Evolutionary conservation across 768 basidiomycete genomes (phyloP).

Genomic region (Mycena kentingensis): DNA sequence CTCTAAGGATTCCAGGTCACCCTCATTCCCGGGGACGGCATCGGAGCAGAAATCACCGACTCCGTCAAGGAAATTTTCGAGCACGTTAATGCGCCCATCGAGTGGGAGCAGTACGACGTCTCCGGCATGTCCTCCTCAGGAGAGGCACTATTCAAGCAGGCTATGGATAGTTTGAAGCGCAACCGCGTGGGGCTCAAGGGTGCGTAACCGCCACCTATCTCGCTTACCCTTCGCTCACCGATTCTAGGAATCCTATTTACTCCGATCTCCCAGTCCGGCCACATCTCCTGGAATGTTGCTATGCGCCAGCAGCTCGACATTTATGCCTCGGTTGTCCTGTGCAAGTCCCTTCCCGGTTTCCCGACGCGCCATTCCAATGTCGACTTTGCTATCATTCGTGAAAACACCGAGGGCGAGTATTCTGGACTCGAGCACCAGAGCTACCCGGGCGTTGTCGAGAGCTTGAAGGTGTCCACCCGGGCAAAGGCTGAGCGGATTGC

Average conservation of each 20-base stretch:
- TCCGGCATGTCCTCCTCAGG: constrained; percentile 94
- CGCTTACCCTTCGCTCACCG: constrained; percentile 10
- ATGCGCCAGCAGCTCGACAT: constrained; percentile 99
- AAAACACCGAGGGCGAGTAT: constrained; percentile 99
- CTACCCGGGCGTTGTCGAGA: constrained; percentile 98
- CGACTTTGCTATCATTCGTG: constrained; percentile 98
- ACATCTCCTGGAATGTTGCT: constrained; percentile 99
- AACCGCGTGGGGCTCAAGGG: constrained; percentile 99
- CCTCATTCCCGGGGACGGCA: constrained; percentile 96
- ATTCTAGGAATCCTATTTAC: constrained; percentile 93
- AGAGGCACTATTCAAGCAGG: constrained; percentile 94
- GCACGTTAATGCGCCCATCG: constrained; percentile 95
- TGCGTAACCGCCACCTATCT: constrained; percentile 34
- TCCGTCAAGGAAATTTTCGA: constrained; percentile 99
- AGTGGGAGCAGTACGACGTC: constrained; percentile 98
- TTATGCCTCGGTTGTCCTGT: constrained; percentile 96
- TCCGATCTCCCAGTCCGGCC: constrained; percentile 92
- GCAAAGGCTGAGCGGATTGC: constrained; percentile 95
- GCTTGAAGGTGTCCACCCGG: constrained; percentile 93
- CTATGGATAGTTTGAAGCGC: constrained; percentile 96
- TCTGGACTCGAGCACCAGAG: constrained; percentile 98
- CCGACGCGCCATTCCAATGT: constrained; percentile 96
- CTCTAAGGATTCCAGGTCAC: constrained; percentile 66
- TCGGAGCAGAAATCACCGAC: constrained; percentile 95
- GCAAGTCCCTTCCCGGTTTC: constrained; percentile 96